phyloP scores from a whole-genome alignment of 2,329 filamentous ascomycete genomes.

The Aureobasidium sp. region DNA sequence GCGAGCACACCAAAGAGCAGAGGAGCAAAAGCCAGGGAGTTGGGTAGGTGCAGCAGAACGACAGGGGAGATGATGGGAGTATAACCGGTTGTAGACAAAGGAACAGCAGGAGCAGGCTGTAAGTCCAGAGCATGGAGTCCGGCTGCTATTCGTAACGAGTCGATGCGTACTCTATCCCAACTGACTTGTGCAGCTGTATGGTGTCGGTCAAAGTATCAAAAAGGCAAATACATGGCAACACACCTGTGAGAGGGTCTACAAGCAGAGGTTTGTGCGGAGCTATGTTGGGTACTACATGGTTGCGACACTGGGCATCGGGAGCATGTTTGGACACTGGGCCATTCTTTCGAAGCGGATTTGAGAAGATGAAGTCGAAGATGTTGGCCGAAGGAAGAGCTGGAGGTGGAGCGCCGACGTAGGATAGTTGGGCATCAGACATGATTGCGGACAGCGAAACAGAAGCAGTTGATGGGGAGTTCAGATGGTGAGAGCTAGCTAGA shows the following conservation, averaged over 20 bases:
- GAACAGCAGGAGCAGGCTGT: not conserved
- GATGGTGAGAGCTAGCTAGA: not conserved
- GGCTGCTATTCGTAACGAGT: conserved; percentile 9
- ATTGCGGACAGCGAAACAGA: not conserved
- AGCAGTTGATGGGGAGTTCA: not conserved
- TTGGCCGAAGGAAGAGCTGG: not conserved
- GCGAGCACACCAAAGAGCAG: conserved; percentile 12
- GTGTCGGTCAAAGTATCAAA: not conserved
- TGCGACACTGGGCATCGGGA: not conserved
- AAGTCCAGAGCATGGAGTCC: conserved; percentile 9
- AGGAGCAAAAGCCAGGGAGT: conserved; percentile 14
- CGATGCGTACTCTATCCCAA: not conserved
- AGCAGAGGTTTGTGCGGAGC: conserved; percentile 12
- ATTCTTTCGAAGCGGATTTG: conserved; percentile 7
- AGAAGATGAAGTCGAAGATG: conserved; percentile 15
- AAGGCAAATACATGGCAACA: not conserved
- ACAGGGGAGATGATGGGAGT: conserved; percentile 13
- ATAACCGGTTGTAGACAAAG: not conserved
- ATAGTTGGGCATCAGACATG: conserved; percentile 13
- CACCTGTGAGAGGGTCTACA: conserved; percentile 12
- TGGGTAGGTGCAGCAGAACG: conserved; percentile 11
- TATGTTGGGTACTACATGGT: conserved; percentile 5
- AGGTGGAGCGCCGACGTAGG: not conserved
- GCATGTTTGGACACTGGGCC: conserved; percentile 12
- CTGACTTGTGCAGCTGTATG: conserved; percentile 11